phyloP scores from a whole-genome alignment of 495 filamentous ascomycete species.

The Thermochaetoides thermophila region DNA sequence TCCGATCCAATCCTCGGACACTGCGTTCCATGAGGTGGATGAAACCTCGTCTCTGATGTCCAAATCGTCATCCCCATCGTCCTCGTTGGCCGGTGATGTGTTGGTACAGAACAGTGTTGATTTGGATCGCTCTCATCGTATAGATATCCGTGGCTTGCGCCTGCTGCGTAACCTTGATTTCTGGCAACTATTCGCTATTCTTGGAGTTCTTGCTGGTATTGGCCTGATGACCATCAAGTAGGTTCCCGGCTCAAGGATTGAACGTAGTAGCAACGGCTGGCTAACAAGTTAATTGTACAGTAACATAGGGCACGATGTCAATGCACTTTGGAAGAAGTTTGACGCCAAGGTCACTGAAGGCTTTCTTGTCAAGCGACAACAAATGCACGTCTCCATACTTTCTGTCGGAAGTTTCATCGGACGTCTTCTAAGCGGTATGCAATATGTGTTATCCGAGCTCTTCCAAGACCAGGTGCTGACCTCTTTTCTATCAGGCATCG shows the following conservation, averaged over 20 bases:
- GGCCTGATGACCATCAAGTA: conserved; percentile 99
- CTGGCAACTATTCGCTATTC: conserved; percentile 74
- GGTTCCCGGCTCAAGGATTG: conserved; percentile 27
- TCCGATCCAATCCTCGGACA: conserved; percentile 19
- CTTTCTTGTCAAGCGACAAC: conserved; percentile 71
- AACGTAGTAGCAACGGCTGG: not conserved
- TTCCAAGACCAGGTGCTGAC: too few species aligned
- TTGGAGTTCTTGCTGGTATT: conserved; percentile 81
- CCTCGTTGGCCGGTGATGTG: conserved; percentile 32
- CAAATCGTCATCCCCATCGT: conserved; percentile 26
- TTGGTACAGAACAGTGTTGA: conserved; percentile 39
- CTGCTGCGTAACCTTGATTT: conserved; percentile 69
- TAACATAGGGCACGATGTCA: conserved; percentile 90
- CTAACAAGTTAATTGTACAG: conserved; percentile 37
- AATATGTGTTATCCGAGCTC: too few species aligned
- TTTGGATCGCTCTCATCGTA: conserved; percentile 45
- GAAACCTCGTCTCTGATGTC: conserved; percentile 81
- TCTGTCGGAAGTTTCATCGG: conserved; percentile 75
- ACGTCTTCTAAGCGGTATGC: conserved; percentile 56
- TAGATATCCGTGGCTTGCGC: conserved; percentile 80
- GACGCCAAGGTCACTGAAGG: conserved; percentile 55
- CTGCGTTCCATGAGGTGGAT: conserved; percentile 26
- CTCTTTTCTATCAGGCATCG: too few species aligned
- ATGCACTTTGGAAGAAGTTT: conserved; percentile 63
- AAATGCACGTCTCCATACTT: conserved; percentile 85